These are phyloP conservation scores for Solanum phureja DNA, from an alignment of 257 asterid species.

Conservation along the genomic window DNA sequence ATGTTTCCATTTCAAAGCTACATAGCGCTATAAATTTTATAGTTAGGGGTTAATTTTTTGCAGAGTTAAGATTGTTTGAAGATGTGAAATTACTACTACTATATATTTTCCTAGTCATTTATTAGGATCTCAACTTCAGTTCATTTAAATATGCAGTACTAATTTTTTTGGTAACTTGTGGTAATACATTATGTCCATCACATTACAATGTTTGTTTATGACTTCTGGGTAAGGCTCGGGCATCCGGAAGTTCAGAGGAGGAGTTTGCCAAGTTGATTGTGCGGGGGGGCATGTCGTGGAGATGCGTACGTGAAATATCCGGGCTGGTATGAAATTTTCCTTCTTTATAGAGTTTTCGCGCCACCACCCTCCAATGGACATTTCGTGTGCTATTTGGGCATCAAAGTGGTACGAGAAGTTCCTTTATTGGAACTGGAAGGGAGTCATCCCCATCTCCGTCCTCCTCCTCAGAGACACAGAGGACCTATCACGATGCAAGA, in stretches of 20 bases:
- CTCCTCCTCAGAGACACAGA: not conserved
- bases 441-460: conserved; percentile 26
- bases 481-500: conserved; percentile 12
- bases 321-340: conserved; percentile 74
- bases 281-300: conserved; percentile 38
- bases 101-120: not conserved
- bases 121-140: not conserved
- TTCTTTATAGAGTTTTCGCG: conserved; percentile 61
- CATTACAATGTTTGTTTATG: not conserved
- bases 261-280: conserved; percentile 72
- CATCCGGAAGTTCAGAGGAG: conserved; percentile 59
- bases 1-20: not conserved
- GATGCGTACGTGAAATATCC: conserved; percentile 59
- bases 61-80: not conserved
- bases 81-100: not conserved
- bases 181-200: not conserved
- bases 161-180: not conserved
- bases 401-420: conserved; percentile 42
- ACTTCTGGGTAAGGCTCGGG: conserved; percentile 34
- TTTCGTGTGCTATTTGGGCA: conserved; percentile 22
- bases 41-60: not conserved
- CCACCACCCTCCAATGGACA: conserved; percentile 40
- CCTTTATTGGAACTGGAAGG: conserved; percentile 62
- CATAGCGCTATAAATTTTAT: not conserved
- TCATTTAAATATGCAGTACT: not conserved